Evolutionary conservation across 352 stramenopile genomes (phyloP), one percentile per base, ranked within the genome.

Genomic region (Globisporangium heterothallicum): DNA sequence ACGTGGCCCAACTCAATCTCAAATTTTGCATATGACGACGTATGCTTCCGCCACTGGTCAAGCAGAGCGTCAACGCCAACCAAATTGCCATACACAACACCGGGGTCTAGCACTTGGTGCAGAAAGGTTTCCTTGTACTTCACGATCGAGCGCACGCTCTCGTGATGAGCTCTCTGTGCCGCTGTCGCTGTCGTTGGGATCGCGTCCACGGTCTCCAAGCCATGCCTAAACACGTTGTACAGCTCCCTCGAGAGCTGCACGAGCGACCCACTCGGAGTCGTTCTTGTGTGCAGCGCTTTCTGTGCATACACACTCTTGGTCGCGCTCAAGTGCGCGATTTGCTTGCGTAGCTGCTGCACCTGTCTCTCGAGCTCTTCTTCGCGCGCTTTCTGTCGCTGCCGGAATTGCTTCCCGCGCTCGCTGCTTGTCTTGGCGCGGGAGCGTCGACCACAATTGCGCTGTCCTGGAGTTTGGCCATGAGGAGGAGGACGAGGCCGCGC

Each of bases 121-220:
- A 53, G 14, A 18, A 53, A 53, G 32, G 25, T 32, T 24, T 53
- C 30, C n/a, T 53, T 53, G 47, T 34, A 40, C n/a, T 49, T n/a
- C 14, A 22, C 14, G 5, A 14, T 49, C 5, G 24, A 9, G 7
- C 6, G 13, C 16, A 12, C 18, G 13, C 25, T 16, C 16, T 49
- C 43, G 18, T 16, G 6, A 7, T 14, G 25, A 14, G 12, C 14
- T 10, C 25, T 10, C 16, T 25, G 14, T 19, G 35, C 30, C 18
- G 8, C 21, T 6, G 2, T 9, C 22, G 26, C n/a, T 19, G 18
- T 25, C 6, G 7, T 25, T 7, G 6, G 16, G 13, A 14, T 2
- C 12, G 2, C 9, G 30, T 49, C 43, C 9, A 49, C 3, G 6
- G 3, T 21, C 16, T 25, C 27, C 3, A 53, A 24, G 4, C 46